These are phyloP conservation scores for Teratosphaeria pseudoeucalypti DNA, from an alignment of 2,329 filamentous ascomycete species.

Conservation along the genomic window DNA sequence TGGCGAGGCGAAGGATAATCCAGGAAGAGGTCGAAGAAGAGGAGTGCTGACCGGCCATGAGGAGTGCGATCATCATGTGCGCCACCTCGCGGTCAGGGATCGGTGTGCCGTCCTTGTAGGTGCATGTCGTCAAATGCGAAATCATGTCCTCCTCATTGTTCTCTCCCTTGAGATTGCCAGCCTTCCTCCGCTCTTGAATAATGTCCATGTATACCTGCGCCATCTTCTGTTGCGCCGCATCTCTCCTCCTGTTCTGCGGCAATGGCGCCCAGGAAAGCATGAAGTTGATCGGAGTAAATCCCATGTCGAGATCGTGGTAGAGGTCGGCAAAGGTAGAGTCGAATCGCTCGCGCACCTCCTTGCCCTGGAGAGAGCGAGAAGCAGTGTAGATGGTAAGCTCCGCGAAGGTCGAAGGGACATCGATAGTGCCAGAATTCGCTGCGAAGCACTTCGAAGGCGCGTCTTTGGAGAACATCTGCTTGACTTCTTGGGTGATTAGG, in stretches of 20 bases:
- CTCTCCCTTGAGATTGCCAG: slow-evolving; percentile 21
- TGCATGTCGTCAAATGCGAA: slow-evolving; percentile 76
- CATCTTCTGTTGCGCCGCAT: slow-evolving; percentile 70
- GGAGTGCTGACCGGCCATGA: slow-evolving; percentile 88
- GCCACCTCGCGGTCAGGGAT: slow-evolving; percentile 79
- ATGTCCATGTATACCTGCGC: slow-evolving; percentile 74
- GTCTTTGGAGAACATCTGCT: slow-evolving; percentile 59
- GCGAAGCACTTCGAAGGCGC: slow-evolving; percentile 33
- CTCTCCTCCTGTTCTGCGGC: slow-evolving; percentile 76
- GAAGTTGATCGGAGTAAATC: slow-evolving; percentile 83
- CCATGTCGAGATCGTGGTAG: slow-evolving; percentile 84
- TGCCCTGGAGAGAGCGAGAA: slow-evolving; percentile 73
- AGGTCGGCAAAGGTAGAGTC: slow-evolving; percentile 70
- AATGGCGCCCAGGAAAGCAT: slow-evolving; percentile 80
- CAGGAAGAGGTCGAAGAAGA: slow-evolving; percentile 75
- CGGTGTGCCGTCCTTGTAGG: slow-evolving; percentile 69
- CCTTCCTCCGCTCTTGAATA: slow-evolving; percentile 58
- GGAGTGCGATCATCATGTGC: slow-evolving; percentile 86
- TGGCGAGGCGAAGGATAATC: slow-evolving; percentile 73
- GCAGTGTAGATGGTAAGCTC: slow-evolving; percentile 87
- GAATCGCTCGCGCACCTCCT: slow-evolving; percentile 70
- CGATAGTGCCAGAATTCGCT: slow-evolving; percentile 46
- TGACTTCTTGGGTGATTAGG: slow-evolving; percentile 65
- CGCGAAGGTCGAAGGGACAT: slow-evolving; percentile 66
- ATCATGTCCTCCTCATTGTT: slow-evolving; percentile 60